Evolutionary conservation across 1,284 basidiomycete genomes (phyloP).

Genomic region (Microbotryum scabiosae): DNA sequence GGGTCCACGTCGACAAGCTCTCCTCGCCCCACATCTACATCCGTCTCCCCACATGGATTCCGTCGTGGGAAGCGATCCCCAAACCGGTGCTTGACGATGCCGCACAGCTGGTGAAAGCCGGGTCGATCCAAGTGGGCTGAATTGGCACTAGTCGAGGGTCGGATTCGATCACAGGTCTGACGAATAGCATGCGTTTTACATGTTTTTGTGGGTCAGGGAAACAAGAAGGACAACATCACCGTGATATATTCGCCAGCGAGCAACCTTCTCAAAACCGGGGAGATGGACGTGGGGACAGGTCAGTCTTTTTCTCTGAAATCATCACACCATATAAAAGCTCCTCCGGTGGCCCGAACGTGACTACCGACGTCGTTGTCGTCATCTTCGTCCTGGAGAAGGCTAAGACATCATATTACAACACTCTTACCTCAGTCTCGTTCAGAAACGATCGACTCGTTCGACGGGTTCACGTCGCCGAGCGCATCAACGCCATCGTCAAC

Average conservation of each 20-base stretch:
- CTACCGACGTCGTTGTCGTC: too few relatives aligned
- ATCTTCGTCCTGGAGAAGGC: too few relatives aligned
- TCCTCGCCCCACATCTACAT: slow-evolving; percentile 68
- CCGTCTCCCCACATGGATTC: slow-evolving; percentile 47
- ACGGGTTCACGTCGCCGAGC: slow-evolving; percentile 62
- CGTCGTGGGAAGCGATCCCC: slow-evolving; percentile 72
- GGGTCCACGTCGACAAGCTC: slow-evolving; percentile 79
- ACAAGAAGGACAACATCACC: slow-evolving; percentile 91
- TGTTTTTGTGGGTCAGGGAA: slow-evolving; percentile 47
- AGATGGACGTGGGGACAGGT: slow-evolving; percentile 92
- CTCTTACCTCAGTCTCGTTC: slow-evolving; percentile 66
- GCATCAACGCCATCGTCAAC: slow-evolving; percentile 85
- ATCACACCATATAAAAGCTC: slow-evolving; percentile 68
- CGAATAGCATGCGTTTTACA: background rate
- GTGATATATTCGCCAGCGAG: slow-evolving; percentile 77
- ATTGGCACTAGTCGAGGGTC: background rate
- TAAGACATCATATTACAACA: too few relatives aligned
- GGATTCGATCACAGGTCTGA: background rate
- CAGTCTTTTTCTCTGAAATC: slow-evolving; percentile 72
- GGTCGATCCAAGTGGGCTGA: slow-evolving; percentile 47
- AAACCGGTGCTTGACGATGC: slow-evolving; percentile 65
- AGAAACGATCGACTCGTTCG: slow-evolving; percentile 73
- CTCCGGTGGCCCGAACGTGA: too few relatives aligned
- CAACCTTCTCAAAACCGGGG: slow-evolving; percentile 70
- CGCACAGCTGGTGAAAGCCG: slow-evolving; percentile 92